phyloP scores from a whole-genome alignment of 2,329 filamentous ascomycete species.

The Epichloe aotearoae region DNA sequence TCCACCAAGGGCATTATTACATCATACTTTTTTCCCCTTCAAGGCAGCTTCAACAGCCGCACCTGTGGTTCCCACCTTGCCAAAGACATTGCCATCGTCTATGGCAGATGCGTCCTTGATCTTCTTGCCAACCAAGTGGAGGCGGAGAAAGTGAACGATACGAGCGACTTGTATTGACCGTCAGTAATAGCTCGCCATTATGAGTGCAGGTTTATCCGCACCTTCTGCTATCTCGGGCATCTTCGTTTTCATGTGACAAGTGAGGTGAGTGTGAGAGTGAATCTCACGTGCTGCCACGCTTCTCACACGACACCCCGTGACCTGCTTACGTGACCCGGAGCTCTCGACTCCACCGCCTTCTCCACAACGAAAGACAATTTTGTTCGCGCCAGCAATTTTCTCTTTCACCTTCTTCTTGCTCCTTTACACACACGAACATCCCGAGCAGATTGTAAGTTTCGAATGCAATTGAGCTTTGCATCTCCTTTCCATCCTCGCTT shows the following conservation, averaged over 20 bases:
- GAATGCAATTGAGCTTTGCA: constrained; percentile 1
- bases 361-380: constrained; percentile 12
- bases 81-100: constrained; percentile 77
- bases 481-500: constrained; percentile 13
- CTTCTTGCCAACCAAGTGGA: constrained; percentile 71
- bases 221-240: constrained; percentile 55
- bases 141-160: constrained; percentile 71
- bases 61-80: constrained; percentile 75
- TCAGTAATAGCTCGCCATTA: neutral
- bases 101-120: constrained; percentile 57
- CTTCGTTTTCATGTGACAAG: constrained; percentile 5
- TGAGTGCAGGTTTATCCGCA: constrained; percentile 11
- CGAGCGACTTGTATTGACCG: constrained; percentile 50
- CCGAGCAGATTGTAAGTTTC: constrained; percentile 8
- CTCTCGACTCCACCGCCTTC: constrained; percentile 7
- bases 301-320: constrained; percentile 20
- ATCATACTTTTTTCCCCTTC: constrained; percentile 50
- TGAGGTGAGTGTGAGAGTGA: neutral
- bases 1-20: too few relatives aligned
- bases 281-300: constrained; percentile 9
- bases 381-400: constrained; percentile 16
- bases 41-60: constrained; percentile 61
- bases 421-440: constrained; percentile 1
- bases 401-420: constrained; percentile 7
- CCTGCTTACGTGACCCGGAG: constrained; percentile 11